Base-by-base conservation (phyloP, 345 rosid species). In the Salix viminalis region DNA sequence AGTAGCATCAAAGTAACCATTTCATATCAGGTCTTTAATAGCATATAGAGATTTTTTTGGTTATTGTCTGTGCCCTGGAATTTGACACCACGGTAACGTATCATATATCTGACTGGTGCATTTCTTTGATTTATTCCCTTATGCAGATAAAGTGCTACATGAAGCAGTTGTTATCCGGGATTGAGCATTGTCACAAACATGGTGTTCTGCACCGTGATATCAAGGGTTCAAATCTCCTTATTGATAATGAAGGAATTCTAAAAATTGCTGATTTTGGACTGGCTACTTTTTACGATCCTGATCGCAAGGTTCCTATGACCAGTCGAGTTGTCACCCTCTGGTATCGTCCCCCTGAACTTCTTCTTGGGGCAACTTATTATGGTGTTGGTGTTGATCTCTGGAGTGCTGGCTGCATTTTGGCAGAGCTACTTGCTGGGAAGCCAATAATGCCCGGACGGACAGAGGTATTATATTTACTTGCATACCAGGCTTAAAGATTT, bases 341-440 rank as follows among this genome's bases (percentile, higher is more conserved):
- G 97, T 94, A 94, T 69, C 96, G 98, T 0, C 91, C 98, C 48
- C 98, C 97, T 0, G 97, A 94, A 75, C 97, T 94, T 82, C 96
- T 94, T 82, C 94, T 94, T 70, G 98, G 98, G 71, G 90, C 97
- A 74, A 88, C 94, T 21, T 78, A 80, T 67, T 94, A 94, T 82
- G 88, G 85, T 54, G 86, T 82, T 64, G 91, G 89, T 65, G 92
- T 94, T 82, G 98, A 94, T 79, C 89, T 94, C n/a, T 92, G 96
- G 98, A 92, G 98, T 85, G 92, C 94, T 5, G 98, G 98, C 75
- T 94, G 98, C 84, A 90, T 94, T 78, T 70, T 94, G 90, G 94
- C 97, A 0, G 98, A 94, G 86, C 84, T 94, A 76, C 91, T 94
- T 42, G 84, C 91, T 69, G 96, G 96, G 80, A 91, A 89, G 76